Conservation (phyloP, 2,329 filamentous ascomycete genomes). For the Colletotrichum tropicale region DNA sequence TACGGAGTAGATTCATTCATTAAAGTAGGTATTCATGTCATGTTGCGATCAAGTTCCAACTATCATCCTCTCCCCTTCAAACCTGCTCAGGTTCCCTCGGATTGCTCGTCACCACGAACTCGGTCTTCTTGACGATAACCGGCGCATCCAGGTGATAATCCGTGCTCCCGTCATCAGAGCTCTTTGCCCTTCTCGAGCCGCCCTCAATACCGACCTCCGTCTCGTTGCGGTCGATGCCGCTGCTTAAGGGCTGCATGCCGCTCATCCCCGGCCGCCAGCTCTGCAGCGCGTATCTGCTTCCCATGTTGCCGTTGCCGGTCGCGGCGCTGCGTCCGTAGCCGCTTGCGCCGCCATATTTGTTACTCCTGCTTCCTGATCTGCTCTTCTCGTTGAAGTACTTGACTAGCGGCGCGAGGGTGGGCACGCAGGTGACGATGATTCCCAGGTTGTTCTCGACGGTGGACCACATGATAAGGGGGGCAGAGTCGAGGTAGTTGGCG, state of each 20-base stretch:
- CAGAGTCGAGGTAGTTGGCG: constrained; percentile 47
- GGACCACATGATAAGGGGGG: constrained; percentile 49
- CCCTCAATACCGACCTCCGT: background rate
- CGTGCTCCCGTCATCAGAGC: constrained; percentile 5
- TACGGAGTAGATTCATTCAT: background rate
- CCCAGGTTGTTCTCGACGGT: constrained; percentile 48
- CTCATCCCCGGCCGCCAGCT: constrained; percentile 27
- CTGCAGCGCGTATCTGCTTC: constrained; percentile 29
- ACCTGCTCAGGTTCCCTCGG: background rate
- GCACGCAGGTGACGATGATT: constrained; percentile 46
- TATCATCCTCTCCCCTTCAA: background rate
- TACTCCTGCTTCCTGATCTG: constrained; percentile 9
- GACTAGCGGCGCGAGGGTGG: constrained; percentile 47
- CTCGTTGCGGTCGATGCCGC: constrained; percentile 9
- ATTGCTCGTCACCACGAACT: constrained; percentile 17
- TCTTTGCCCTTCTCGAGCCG: background rate
- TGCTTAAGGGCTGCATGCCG: constrained; percentile 25
- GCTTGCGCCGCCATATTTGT: constrained; percentile 22
- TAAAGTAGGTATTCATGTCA: background rate
- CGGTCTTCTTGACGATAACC: constrained; percentile 15
- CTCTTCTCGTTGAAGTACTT: constrained; percentile 37
- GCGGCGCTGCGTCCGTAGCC: constrained; percentile 10
- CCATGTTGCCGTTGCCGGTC: background rate
- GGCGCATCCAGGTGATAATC: background rate
- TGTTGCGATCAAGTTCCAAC: background rate